phyloP scores from a whole-genome alignment of 805 yeast species.

The Candida endomychidarum region DNA sequence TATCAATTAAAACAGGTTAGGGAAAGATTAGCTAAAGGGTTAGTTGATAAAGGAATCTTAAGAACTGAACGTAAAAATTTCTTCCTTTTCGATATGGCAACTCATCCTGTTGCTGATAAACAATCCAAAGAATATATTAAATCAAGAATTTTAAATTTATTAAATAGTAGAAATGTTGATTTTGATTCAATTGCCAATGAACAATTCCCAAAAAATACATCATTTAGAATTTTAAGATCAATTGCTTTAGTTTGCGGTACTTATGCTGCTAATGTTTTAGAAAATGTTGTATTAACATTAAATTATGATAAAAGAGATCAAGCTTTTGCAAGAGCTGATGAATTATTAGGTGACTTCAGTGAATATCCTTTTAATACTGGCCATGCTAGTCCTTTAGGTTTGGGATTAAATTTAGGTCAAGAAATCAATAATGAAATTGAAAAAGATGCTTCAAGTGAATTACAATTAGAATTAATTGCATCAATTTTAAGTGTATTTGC shows the following conservation, averaged over 20 bases:
- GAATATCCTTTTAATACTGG: constrained; percentile 74
- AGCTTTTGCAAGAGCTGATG: constrained; percentile 94
- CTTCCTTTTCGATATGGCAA: constrained; percentile 95
- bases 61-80: constrained; percentile 96
- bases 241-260: constrained; percentile 83
- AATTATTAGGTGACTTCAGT: constrained; percentile 74
- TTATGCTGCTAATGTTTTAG: constrained; percentile 94
- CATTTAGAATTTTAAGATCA: constrained; percentile 72
- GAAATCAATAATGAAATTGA: constrained; percentile 57
- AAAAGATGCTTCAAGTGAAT: constrained; percentile 48
- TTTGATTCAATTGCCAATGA: constrained; percentile 40
- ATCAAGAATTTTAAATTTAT: constrained; percentile 64
- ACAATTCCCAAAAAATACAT: constrained; percentile 67
- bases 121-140: constrained; percentile 79
- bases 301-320: constrained; percentile 88
- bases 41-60: constrained; percentile 94
- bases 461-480: constrained; percentile 84
- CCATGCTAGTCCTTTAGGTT: constrained; percentile 61
- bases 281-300: constrained; percentile 74
- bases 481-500: constrained; percentile 90
- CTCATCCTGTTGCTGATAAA: constrained; percentile 92
- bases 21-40: constrained; percentile 92
- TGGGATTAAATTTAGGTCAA: constrained; percentile 67
- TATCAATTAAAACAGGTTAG: constrained; percentile 97
- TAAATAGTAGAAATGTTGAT: constrained; percentile 70